Evolutionary conservation across 495 filamentous ascomycete species (phyloP).

Genomic region (Mycothermus thermophilus): DNA sequence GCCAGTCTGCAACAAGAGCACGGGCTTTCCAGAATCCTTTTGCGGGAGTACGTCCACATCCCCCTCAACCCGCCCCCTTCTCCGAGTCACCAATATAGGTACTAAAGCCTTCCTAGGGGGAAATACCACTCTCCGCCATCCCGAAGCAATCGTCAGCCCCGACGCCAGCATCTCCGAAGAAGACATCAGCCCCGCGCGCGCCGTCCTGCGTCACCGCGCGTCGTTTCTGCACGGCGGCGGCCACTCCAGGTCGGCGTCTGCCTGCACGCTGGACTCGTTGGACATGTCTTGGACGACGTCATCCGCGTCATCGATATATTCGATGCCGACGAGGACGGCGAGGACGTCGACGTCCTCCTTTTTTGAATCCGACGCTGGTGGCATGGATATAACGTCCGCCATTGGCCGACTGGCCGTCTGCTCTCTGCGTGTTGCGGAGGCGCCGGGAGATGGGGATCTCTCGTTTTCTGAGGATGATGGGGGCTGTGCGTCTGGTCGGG

Average conservation of each 20-base stretch:
- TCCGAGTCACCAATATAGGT: neutral
- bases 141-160: slow-evolving; percentile 21
- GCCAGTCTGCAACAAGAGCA: slow-evolving; percentile 15
- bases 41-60: slow-evolving; percentile 13
- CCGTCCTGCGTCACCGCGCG: slow-evolving; percentile 14
- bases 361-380: no score
- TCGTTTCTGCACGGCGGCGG: slow-evolving; percentile 15
- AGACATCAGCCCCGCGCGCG: slow-evolving; percentile 14
- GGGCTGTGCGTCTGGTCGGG: no score
- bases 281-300: no score
- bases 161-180: slow-evolving; percentile 21
- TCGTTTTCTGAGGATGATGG: slow-evolving; percentile 10
- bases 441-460: slow-evolving; percentile 2
- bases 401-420: slow-evolving; percentile 8
- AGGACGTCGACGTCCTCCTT: no score
- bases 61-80: neutral
- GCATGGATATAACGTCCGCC: no score
- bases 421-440: slow-evolving; percentile 8
- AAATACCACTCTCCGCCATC: slow-evolving; percentile 25
- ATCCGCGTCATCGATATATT: no score
- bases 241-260: no score
- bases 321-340: no score
- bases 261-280: no score
- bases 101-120: slow-evolving; percentile 8
- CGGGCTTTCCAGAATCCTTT: slow-evolving; percentile 25